Percentiles rank a stretch among this genome's conserved stretches.
phyloP scores from a whole-genome alignment of 129 eudicot species.

The Centella asiatica region DNA sequence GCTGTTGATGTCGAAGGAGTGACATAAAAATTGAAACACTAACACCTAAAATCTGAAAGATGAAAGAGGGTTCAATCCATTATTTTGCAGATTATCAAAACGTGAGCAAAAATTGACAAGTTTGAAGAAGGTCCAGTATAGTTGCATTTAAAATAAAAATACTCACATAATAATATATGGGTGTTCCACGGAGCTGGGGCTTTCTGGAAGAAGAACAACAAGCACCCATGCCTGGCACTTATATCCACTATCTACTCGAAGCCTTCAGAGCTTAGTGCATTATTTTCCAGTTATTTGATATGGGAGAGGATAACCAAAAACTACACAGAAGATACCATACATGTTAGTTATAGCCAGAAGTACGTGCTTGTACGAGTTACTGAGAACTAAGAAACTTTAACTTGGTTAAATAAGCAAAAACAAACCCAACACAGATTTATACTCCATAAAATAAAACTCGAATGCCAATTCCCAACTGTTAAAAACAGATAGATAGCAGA shows the following conservation, averaged over 20 bases:
- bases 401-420: neutral
- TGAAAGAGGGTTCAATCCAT: too few relatives aligned
- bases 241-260: neutral
- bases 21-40: too few relatives aligned
- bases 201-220: constrained; percentile 76
- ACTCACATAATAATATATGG: constrained; percentile 69
- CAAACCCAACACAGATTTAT: neutral
- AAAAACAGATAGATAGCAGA: neutral
- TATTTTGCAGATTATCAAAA: too few relatives aligned
- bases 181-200: constrained; percentile 68
- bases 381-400: neutral
- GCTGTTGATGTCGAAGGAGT: too few relatives aligned
- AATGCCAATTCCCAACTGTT: neutral
- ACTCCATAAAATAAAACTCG: neutral
- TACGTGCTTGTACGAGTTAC: neutral
- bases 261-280: neutral
- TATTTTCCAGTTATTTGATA: constrained; percentile 5
- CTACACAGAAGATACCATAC: constrained; percentile 1
- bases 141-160: neutral
- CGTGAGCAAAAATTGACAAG: neutral
- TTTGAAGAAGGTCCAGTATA: neutral
- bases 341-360: neutral
- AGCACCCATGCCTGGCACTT: constrained; percentile 58
- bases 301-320: neutral
- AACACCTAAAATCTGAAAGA: too few relatives aligned